These are phyloP conservation scores for Caryopteris hybrid DNA, from an alignment of 305 asterid species.

Conservation along the genomic window DNA sequence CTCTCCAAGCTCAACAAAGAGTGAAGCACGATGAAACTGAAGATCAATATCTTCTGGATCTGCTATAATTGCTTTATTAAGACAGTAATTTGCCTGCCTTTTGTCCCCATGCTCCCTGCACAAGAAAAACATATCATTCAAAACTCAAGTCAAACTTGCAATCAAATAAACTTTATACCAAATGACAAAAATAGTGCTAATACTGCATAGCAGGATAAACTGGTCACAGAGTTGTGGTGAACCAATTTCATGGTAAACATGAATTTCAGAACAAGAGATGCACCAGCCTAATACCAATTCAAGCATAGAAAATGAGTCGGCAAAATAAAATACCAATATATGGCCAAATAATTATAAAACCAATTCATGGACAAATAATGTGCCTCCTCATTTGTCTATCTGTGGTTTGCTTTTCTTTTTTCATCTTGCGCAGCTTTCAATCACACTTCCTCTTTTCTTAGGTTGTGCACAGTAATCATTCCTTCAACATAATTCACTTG, in stretches of 20 bases:
- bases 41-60: slow-evolving; percentile 66
- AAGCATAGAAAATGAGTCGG: neutral
- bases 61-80: slow-evolving; percentile 61
- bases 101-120: slow-evolving; percentile 54
- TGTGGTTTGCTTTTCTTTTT: no score
- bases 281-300: neutral
- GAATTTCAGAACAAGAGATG: neutral
- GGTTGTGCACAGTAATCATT: no score
- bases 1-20: slow-evolving; percentile 59
- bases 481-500: no score
- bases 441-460: no score
- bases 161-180: neutral
- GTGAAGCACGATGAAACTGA: slow-evolving; percentile 51
- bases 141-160: slow-evolving; percentile 1
- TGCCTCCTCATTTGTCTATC: no score
- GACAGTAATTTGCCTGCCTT: slow-evolving; percentile 62
- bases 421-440: no score
- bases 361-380: neutral
- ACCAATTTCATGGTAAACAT: neutral
- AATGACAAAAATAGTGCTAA: neutral
- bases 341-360: neutral
- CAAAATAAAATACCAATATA: neutral
- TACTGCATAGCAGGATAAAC: neutral
- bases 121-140: neutral
- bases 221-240: slow-evolving; percentile 1